Evolutionary conservation across 495 filamentous ascomycete genomes (phyloP).

Genomic region (Filosporella fistucella): DNA sequence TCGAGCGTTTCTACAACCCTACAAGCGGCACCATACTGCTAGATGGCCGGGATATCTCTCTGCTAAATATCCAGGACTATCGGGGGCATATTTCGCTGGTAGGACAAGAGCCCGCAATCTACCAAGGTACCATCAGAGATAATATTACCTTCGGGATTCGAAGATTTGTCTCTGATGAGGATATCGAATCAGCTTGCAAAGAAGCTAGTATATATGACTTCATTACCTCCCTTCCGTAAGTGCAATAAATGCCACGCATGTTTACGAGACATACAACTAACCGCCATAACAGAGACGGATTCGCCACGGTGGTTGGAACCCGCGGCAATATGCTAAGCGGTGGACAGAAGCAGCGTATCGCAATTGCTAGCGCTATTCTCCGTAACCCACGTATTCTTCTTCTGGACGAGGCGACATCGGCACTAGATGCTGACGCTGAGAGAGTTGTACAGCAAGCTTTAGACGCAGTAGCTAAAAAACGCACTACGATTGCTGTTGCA

Average conservation of each 20-base stretch:
- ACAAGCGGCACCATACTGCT: too few species aligned
- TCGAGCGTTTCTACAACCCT: constrained; percentile 90
- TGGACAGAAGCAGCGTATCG: too few species aligned
- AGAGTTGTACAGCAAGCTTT: not conserved
- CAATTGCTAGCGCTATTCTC: constrained; percentile 26
- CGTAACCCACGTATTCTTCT: constrained; percentile 63
- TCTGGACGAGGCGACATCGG: constrained; percentile 63
- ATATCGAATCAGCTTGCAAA: too few species aligned
- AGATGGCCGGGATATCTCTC: too few species aligned
- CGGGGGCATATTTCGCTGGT: constrained; percentile 39
- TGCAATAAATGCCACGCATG: too few species aligned
- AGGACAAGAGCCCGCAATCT: constrained; percentile 49
- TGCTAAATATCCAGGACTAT: not conserved
- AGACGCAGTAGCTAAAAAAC: not conserved
- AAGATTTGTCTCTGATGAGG: too few species aligned
- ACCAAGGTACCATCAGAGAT: constrained; percentile 47
- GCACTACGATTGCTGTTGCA: constrained; percentile 79
- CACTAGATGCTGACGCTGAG: constrained; percentile 48
- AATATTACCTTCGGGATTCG: constrained; percentile 49
- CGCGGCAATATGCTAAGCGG: constrained; percentile 52
- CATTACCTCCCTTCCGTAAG: constrained; percentile 37
- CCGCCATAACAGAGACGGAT: too few species aligned
- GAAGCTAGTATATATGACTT: too few species aligned
- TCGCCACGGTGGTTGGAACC: constrained; percentile 44
- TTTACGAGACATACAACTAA: too few species aligned